phyloP scores from a whole-genome alignment of 2,329 filamentous ascomycete genomes.

The Claviceps purpurea region DNA sequence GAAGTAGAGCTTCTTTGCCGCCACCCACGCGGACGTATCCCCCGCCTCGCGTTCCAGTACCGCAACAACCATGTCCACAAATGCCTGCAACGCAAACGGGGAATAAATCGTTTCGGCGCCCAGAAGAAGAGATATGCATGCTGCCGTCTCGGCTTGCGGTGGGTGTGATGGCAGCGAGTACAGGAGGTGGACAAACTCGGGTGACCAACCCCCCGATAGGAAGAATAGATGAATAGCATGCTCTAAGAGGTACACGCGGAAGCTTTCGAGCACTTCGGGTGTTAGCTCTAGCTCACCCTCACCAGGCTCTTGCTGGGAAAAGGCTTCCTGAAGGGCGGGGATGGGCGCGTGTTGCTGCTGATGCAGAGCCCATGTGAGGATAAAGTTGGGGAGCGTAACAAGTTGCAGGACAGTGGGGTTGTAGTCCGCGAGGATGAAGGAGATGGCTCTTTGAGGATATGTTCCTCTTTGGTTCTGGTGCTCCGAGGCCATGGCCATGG shows the following conservation, averaged over 20 bases:
- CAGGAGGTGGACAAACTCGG: constrained; percentile 48
- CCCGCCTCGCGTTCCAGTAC: constrained; percentile 39
- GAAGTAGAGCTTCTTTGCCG: constrained; percentile 71
- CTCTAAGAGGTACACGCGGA: constrained; percentile 37
- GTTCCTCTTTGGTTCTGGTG: not conserved
- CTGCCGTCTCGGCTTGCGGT: not conserved
- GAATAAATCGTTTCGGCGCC: constrained; percentile 79
- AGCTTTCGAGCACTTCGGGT: constrained; percentile 41
- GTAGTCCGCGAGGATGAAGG: constrained; percentile 63
- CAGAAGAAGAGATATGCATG: constrained; percentile 38
- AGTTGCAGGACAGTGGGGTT: constrained; percentile 66
- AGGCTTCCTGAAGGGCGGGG: constrained; percentile 28
- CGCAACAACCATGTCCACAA: constrained; percentile 51
- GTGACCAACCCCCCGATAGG: constrained; percentile 63
- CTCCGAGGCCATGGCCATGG: constrained; percentile 24
- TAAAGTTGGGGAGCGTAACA: constrained; percentile 65
- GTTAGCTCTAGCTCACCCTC: constrained; percentile 53
- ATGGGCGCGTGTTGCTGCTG: constrained; percentile 18
- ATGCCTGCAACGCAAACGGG: constrained; percentile 54
- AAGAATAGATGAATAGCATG: constrained; percentile 47
- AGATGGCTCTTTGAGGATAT: constrained; percentile 28
- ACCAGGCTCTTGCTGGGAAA: constrained; percentile 18
- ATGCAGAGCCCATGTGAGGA: constrained; percentile 53
- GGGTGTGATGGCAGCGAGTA: constrained; percentile 16
- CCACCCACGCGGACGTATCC: constrained; percentile 50